These are phyloP conservation scores for Viola pubescens DNA, from an alignment of 441 rosid genomes.

Conservation along the genomic window DNA sequence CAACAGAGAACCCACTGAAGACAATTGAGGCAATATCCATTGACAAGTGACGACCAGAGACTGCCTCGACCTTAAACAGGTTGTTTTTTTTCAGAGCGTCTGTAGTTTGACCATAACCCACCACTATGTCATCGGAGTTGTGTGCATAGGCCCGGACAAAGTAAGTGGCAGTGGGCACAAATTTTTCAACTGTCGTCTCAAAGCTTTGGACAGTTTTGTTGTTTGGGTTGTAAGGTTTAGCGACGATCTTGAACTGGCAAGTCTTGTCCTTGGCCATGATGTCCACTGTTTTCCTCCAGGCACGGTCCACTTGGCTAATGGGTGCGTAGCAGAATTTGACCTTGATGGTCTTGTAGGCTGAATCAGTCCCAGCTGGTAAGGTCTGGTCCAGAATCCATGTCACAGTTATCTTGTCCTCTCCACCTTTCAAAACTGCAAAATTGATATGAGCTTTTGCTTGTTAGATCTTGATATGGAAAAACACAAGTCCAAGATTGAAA, in stretches of 20 bases:
- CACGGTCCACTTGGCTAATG: conserved; percentile 51
- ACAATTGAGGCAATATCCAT: conserved; percentile 46
- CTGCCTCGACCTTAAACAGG: conserved; percentile 32
- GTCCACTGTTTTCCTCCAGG: conserved; percentile 59
- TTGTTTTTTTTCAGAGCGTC: conserved; percentile 28
- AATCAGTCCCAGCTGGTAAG: conserved; percentile 30
- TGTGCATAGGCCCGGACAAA: conserved; percentile 53
- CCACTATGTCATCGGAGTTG: conserved; percentile 22
- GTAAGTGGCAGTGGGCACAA: conserved; percentile 49
- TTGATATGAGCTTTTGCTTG: not conserved
- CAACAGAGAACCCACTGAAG: conserved; percentile 58
- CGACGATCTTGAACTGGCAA: conserved; percentile 34
- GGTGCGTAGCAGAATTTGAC: conserved; percentile 57
- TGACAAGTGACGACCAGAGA: conserved; percentile 44
- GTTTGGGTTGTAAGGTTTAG: conserved; percentile 25
- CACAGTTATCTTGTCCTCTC: conserved; percentile 41
- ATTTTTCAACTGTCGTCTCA: conserved; percentile 37
- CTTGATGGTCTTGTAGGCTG: conserved; percentile 37
- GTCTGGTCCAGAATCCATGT: conserved; percentile 46
- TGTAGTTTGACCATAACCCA: conserved; percentile 55
- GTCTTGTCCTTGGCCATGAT: conserved; percentile 55
- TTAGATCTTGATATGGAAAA: not conserved
- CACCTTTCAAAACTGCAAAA: conserved; percentile 42
- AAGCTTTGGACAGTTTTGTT: conserved; percentile 16
- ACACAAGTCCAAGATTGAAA: not conserved